Base-by-base conservation (phyloP, 768 basidiomycete genomes). In the Macrolepiota dolichaula region DNA sequence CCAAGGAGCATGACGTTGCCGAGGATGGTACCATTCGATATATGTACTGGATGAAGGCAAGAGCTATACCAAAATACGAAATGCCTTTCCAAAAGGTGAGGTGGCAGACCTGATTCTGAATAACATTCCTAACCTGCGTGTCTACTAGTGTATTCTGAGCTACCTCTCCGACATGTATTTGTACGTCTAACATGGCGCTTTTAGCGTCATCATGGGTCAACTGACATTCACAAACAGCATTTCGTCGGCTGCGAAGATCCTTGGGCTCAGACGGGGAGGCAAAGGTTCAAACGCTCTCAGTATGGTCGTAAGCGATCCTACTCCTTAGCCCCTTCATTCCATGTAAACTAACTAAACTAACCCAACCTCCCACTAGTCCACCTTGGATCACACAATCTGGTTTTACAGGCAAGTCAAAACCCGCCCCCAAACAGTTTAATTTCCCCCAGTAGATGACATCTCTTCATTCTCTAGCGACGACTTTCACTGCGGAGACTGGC, bases 41-140 rank as follows among this genome's bases (percentile, higher is more conserved):
- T 58, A 84, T 87, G 81, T 90, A 85, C 67, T 94, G 92, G 92
- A 89, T 92, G 87, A 84, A 85, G 69, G 87, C 91, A 2, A 81
- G 82, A 62, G 80, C 85, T 63, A 79, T 86, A 59, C 86, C 87
- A 1, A 78, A 80, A 65, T 89, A 89, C 69, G 85, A 84, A 46
- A 70, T 85, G 3, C 82, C 85, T 22, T 94, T 89, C 71, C 92
- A 94, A 66, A 94, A 92, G 76, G 92, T 88, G 54, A 53, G 71
- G 60, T 24, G 4, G 54, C 24, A 51, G 57, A 38, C 38, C 17
- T 35, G 0, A 44, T 57, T 37, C 56, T 32, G 46, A 22, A 19
- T 47, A 32, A 55, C 12, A 27, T 9, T 24, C 1, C 32, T 57
- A 40, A 49, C 13, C 19, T 56, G 42, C 11, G 27, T 13, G 32